Base-by-base conservation (phyloP, 805 yeast species). In the Henningerozyma blattae region DNA sequence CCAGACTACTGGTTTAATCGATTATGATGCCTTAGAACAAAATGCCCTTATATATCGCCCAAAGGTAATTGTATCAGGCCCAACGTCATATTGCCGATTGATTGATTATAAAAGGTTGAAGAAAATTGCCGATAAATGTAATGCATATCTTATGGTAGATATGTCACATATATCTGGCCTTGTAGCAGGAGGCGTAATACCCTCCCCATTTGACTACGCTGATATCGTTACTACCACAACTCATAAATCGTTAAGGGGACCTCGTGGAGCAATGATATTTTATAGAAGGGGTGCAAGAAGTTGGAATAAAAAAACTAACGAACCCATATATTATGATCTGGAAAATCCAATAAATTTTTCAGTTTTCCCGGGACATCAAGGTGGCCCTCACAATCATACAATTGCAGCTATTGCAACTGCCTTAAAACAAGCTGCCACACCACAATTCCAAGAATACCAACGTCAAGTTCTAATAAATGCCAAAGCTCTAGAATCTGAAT, bases 361-460 rank as follows among this genome's bases (percentile, higher is more conserved):
- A 20, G 97, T 89, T 37, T 89, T 89, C 83, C 98, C 98, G 47
- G 97, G 93, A 44, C 97, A 89, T 62, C 98, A 89, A 69, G 98
- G 98, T 68, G 98, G 98, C 56, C 98, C 98, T 46, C 97, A 89
- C 63, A 89, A 89, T 68, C 96, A 89, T 64, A 89, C 97, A 49
- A 89, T 89, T 54, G 76, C 95, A 43, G 97, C 97, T 15, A 69
- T 89, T 48, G 94, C 97, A 22, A 89, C 85, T 37, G 97, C 97
- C 27, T 72, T 89, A 52, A 84, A 84, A 57, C 97, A 89, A 67
- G 87, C 95, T 37, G 66, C 73, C 34, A 70, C 89, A 31, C 94
- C 94, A 27, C 95, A 84, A 59, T 89, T 77, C 67, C 79, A 72
- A 59, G 69, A 74, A 50, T 89, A 89, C 67, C 97, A 89, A 65